These are phyloP conservation scores for Leptographium galeiforme DNA, from an alignment of 2,329 filamentous ascomycete species.

Conservation along the genomic window DNA sequence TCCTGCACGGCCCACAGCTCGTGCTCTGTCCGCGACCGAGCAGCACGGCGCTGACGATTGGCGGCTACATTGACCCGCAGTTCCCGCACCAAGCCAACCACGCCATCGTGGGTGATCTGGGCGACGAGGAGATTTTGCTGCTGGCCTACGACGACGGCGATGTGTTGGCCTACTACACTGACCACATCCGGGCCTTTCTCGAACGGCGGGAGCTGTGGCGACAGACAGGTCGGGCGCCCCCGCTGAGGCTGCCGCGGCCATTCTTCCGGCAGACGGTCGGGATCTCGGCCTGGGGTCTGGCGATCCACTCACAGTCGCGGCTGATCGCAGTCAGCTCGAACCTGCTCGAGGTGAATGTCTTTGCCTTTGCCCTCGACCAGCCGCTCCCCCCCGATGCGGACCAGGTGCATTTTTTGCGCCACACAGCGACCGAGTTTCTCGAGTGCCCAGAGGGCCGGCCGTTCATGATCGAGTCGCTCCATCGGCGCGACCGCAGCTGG, in stretches of 20 bases:
- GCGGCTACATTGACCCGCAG: constrained; percentile 37
- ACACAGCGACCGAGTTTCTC: not conserved
- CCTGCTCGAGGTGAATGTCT: constrained; percentile 38
- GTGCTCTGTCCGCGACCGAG: constrained; percentile 32
- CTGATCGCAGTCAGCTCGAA: constrained; percentile 82
- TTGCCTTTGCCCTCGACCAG: constrained; percentile 27
- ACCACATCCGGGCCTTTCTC: constrained; percentile 33
- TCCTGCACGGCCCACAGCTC: constrained; percentile 35
- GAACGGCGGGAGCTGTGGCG: constrained; percentile 7
- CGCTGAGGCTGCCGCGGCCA: constrained; percentile 12
- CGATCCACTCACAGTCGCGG: constrained; percentile 67
- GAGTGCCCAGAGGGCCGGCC: constrained; percentile 4
- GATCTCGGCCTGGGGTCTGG: constrained; percentile 75
- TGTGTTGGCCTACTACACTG: constrained; percentile 55
- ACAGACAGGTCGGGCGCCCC: not conserved
- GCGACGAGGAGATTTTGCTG: constrained; percentile 54
- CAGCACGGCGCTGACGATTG: constrained; percentile 23
- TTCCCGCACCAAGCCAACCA: constrained; percentile 55
- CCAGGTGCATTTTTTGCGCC: constrained; percentile 11
- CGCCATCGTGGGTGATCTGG: constrained; percentile 54
- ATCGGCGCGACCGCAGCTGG: constrained; percentile 32
- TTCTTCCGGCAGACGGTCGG: constrained; percentile 70
- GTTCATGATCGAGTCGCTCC: constrained; percentile 18
- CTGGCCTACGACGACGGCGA: constrained; percentile 64
- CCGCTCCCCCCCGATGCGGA: not conserved